phyloP scores from a whole-genome alignment of 2,329 filamentous ascomycete genomes.

The Sporothrix protearum region DNA sequence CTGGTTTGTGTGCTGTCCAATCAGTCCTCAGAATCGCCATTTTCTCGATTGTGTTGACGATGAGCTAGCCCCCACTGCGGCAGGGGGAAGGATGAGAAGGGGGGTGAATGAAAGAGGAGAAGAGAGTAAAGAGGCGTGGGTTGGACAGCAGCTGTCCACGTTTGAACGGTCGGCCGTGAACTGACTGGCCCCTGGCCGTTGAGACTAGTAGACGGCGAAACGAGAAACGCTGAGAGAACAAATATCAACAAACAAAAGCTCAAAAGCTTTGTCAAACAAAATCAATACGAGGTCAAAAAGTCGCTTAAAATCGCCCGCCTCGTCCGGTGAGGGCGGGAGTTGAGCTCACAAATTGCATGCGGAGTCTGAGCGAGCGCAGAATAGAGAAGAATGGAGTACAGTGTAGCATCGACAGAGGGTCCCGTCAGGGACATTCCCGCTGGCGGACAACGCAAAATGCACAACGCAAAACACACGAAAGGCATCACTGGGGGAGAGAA shows the following conservation, averaged over 20 bases:
- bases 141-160: conserved; percentile 7
- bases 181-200: background rate
- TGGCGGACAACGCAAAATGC: background rate
- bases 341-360: background rate
- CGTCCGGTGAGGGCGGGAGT: background rate
- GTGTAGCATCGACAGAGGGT: conserved; percentile 4
- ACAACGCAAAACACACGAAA: background rate
- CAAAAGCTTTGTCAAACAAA: background rate
- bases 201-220: background rate
- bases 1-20: background rate
- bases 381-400: background rate
- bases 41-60: background rate
- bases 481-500: background rate
- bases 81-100: background rate
- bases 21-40: background rate
- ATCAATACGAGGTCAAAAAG: background rate
- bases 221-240: background rate
- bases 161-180: background rate
- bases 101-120: background rate
- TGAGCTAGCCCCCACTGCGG: background rate
- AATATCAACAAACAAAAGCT: background rate
- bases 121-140: background rate
- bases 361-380: background rate
- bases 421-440: background rate
- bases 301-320: background rate